Percentiles rank a stretch among this genome's conserved stretches.
These are phyloP conservation scores for Nicotiana undulata DNA, from an alignment of 257 asterid species.

Conservation along the genomic window DNA sequence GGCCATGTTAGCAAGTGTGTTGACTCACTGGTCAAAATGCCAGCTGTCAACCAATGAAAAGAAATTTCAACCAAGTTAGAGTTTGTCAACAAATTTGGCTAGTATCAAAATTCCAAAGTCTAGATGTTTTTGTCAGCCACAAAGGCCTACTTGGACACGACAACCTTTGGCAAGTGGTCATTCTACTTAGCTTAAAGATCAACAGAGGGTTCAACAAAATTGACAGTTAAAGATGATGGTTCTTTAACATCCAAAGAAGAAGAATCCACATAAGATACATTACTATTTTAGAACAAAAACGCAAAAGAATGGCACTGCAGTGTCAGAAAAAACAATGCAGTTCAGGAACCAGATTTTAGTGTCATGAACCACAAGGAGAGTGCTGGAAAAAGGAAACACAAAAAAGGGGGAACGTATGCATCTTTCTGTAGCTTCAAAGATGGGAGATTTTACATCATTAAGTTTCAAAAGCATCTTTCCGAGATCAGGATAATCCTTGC, in stretches of 20 bases:
- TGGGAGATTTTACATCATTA: conserved; percentile 51
- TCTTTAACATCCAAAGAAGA: neutral
- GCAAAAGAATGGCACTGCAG: conserved; percentile 2
- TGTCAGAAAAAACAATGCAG: neutral
- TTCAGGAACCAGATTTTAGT: conserved; percentile 6
- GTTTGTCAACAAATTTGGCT: conserved; percentile 3
- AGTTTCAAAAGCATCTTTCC: conserved; percentile 89
- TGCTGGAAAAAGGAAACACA: conserved; percentile 4
- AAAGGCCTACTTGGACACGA: neutral
- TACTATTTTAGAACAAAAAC: neutral
- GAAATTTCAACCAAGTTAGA: neutral
- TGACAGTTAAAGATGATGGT: neutral
- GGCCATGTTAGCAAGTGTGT: neutral
- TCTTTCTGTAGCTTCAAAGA: conserved; percentile 13
- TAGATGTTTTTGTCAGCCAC: neutral
- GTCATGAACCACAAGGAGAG: neutral
- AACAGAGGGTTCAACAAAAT: neutral
- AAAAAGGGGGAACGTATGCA: neutral
- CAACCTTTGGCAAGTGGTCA: neutral
- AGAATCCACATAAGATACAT: neutral
- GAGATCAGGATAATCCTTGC: conserved; percentile 76
- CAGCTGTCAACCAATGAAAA: neutral
- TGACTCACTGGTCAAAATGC: neutral
- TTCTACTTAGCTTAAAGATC: conserved; percentile 2
- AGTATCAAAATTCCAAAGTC: neutral